Evolutionary conservation across 495 filamentous ascomycete species (phyloP).

Genomic region (Neurospora terricola): DNA sequence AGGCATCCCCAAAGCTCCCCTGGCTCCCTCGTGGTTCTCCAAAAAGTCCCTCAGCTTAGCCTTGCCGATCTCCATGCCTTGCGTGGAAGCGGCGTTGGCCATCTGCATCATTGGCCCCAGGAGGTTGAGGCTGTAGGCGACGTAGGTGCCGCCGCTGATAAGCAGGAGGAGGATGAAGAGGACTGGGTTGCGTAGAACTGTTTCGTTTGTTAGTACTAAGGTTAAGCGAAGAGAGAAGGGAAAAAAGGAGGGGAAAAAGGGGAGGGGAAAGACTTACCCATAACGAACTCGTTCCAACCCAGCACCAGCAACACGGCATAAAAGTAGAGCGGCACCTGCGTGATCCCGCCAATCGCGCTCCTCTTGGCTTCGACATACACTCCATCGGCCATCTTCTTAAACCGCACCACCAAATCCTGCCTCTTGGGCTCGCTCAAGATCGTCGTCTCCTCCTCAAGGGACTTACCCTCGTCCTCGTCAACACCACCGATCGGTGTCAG

Average conservation of each 20-base stretch:
- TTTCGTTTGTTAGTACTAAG: constrained; percentile 23
- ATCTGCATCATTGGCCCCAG: constrained; percentile 94
- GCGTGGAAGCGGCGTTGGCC: constrained; percentile 75
- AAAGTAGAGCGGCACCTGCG: constrained; percentile 90
- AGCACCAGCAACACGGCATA: constrained; percentile 80
- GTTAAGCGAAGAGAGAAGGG: background rate
- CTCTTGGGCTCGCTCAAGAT: constrained; percentile 78
- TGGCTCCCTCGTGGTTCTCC: constrained; percentile 66
- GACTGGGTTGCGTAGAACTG: constrained; percentile 84
- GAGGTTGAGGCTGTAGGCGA: constrained; percentile 86
- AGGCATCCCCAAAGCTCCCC: constrained; percentile 70
- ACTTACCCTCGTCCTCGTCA: constrained; percentile 88
- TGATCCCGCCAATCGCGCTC: constrained; percentile 88
- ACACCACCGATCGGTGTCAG: constrained; percentile 76
- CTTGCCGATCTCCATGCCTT: constrained; percentile 83
- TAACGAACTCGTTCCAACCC: constrained; percentile 94
- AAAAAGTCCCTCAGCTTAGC: constrained; percentile 80
- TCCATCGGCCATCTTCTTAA: constrained; percentile 95
- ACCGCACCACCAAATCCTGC: constrained; percentile 82
- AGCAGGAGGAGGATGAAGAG: constrained; percentile 86
- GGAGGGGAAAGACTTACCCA: constrained; percentile 49
- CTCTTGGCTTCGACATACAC: constrained; percentile 97
- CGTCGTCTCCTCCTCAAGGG: constrained; percentile 91
- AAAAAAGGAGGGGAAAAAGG: background rate
- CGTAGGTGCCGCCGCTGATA: constrained; percentile 62